phyloP scores from a whole-genome alignment of 2,329 filamentous ascomycete genomes.

The Penicillium sp. region DNA sequence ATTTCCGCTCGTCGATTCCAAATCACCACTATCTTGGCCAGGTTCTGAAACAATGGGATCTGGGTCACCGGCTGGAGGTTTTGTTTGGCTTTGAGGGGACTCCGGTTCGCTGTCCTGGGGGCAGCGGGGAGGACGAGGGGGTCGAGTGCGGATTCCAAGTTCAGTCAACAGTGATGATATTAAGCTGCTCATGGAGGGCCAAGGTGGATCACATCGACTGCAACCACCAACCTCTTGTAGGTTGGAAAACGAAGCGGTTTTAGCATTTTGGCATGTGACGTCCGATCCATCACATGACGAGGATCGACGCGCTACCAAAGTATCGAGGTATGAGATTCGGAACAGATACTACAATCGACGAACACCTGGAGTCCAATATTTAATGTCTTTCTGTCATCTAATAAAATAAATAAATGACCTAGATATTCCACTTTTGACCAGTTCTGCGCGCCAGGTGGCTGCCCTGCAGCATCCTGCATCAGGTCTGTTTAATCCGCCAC shows the following conservation, averaged over 20 bases:
- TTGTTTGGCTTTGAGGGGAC: slow-evolving; percentile 22
- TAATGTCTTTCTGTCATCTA: not conserved
- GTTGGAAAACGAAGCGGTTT: not conserved
- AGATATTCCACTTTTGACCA: slow-evolving; percentile 1
- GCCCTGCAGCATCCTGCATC: slow-evolving; percentile 5
- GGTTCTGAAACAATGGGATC: slow-evolving; percentile 14
- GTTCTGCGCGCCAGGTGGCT: not conserved
- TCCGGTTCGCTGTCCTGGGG: slow-evolving; percentile 24
- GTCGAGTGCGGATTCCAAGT: slow-evolving; percentile 42
- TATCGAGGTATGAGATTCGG: not conserved
- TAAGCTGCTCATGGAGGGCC: slow-evolving; percentile 45
- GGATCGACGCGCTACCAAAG: not conserved
- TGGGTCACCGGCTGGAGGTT: slow-evolving; percentile 15
- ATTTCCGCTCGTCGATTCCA: slow-evolving; percentile 15
- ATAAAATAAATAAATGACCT: not conserved
- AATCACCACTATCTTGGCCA: slow-evolving; percentile 10
- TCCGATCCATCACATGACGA: slow-evolving; percentile 16
- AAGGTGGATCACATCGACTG: slow-evolving; percentile 19
- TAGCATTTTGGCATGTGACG: slow-evolving; percentile 13
- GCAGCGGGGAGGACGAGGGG: slow-evolving; percentile 29
- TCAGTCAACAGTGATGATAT: slow-evolving; percentile 45
- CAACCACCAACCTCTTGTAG: slow-evolving; percentile 1
- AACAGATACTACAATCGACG: not conserved
- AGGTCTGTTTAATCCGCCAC: not conserved
- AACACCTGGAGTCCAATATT: not conserved